Base-by-base conservation (phyloP, 768 basidiomycete species). In the Xerocomellus dryophilus region DNA sequence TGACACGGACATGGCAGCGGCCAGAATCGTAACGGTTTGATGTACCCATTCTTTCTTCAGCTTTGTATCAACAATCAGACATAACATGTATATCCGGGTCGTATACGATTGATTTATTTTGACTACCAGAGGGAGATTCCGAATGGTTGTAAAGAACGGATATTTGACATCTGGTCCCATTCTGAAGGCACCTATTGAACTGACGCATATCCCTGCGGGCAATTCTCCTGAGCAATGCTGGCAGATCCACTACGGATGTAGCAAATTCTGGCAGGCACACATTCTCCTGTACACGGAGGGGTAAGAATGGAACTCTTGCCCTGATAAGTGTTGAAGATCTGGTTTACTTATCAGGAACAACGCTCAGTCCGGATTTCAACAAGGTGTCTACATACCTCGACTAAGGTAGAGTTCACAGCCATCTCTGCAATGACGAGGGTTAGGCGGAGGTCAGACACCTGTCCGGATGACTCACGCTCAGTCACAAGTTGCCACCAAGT, bases 401-500 rank as follows among this genome's bases (percentile, higher is more conserved):
- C 78, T 9, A 89, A 70, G 25, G 78, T 75, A 5, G 78, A 63
- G 63, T 90, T 74, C 10, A 69, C 66, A 61, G 79, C 74, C 84
- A 87, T 85, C 40, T 80, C 85, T 84, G 53, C 49, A 27, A 35
- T 21, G 12, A 21, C 23, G 10, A 29, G 6, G 51, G 40, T 59
- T 36, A 55, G 42, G 21, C n/a, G 34, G 7, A 35, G 14, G 27
- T 45, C 47, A 4, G 47, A 36, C 32, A 12, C 21, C 27, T 29
- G 25, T 44, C 35, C n/a, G 9, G n/a, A 32, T 34, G 54, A 71
- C 77, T 57, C 51, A 84, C 86, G 78, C 71, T 89, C 86, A 10
- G 88, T 90, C 39, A 90, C 85, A 43, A 69, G 79, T 61, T 90
- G 88, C 88, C 88, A 90, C 84, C 85, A 90, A 10, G 89, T 90